Evolutionary conservation across 2,329 filamentous ascomycete species (phyloP).

Genomic region (Pestalotiopsis sp.): DNA sequence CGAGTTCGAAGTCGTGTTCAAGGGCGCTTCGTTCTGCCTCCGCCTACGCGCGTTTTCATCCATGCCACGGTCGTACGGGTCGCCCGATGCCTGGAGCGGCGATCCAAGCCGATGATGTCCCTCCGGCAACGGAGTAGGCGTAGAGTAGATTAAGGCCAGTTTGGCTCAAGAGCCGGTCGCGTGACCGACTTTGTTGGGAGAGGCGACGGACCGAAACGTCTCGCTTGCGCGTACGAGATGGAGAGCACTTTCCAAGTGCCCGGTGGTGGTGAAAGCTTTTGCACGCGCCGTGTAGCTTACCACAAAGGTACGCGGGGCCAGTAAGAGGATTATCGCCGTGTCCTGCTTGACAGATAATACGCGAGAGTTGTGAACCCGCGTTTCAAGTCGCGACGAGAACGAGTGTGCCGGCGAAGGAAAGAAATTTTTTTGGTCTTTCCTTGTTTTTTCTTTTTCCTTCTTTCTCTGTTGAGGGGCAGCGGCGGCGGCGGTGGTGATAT

Average conservation of each 20-base stretch:
- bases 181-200: conserved; percentile 27
- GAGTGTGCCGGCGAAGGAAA: conserved; percentile 17
- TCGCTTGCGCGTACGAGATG: neutral
- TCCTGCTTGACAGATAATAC: conserved; percentile 17
- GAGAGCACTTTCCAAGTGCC: neutral
- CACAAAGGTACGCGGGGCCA: conserved; percentile 18
- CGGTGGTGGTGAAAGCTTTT: neutral
- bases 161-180: conserved; percentile 48
- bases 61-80: conserved; percentile 67
- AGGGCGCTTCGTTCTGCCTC: conserved; percentile 74
- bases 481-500: conserved; percentile 17
- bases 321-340: conserved; percentile 20
- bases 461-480: too few relatives aligned
- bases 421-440: conserved; percentile 10
- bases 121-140: conserved; percentile 66
- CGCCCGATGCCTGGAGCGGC: conserved; percentile 55
- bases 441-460: neutral
- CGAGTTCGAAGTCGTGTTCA: conserved; percentile 61
- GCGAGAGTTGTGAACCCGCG: conserved; percentile 16
- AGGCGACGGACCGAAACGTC: neutral
- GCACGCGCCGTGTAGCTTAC: conserved; percentile 15
- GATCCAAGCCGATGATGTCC: conserved; percentile 63
- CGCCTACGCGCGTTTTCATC: conserved; percentile 74
- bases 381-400: conserved; percentile 18
- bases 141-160: conserved; percentile 65